These are phyloP conservation scores for Lasiosphaeriaceae sp. DNA, from an alignment of 495 filamentous ascomycete species.

Conservation along the genomic window DNA sequence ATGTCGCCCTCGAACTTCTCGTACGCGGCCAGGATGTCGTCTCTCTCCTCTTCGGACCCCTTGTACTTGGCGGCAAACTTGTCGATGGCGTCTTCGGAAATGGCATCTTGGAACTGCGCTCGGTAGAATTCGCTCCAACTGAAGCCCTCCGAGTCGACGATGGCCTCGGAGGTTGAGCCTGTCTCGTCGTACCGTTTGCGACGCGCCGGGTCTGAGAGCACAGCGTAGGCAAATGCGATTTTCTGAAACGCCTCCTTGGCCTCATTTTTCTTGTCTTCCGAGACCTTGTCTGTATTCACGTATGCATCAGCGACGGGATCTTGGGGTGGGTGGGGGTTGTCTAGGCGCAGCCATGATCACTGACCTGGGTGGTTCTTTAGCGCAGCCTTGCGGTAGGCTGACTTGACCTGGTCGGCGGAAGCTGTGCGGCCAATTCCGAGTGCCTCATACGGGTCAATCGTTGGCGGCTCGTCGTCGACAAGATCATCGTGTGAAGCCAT, in stretches of 20 bases:
- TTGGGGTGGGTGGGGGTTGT: background rate
- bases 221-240: conserved; percentile 88
- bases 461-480: conserved; percentile 36
- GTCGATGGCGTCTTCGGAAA: conserved; percentile 65
- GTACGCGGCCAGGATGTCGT: conserved; percentile 74
- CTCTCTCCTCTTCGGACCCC: conserved; percentile 76
- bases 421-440: conserved; percentile 64
- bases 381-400: conserved; percentile 83
- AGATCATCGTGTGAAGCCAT: conserved; percentile 40
- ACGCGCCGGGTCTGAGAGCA: conserved; percentile 75
- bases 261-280: conserved; percentile 55
- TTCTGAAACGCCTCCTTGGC: conserved; percentile 81
- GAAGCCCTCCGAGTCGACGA: conserved; percentile 70
- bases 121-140: conserved; percentile 87
- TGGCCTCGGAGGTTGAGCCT: conserved; percentile 76
- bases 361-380: conserved; percentile 90
- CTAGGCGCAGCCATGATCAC: background rate
- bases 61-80: conserved; percentile 75
- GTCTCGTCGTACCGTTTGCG: conserved; percentile 84
- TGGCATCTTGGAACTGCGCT: conserved; percentile 68
- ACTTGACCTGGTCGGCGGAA: conserved; percentile 69
- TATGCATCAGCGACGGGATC: background rate
- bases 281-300: conserved; percentile 62
- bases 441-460: conserved; percentile 79
- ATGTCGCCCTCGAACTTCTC: conserved; percentile 65